Conservation (phyloP, 495 filamentous ascomycete genomes). For the Penicillium robsamsonii region DNA sequence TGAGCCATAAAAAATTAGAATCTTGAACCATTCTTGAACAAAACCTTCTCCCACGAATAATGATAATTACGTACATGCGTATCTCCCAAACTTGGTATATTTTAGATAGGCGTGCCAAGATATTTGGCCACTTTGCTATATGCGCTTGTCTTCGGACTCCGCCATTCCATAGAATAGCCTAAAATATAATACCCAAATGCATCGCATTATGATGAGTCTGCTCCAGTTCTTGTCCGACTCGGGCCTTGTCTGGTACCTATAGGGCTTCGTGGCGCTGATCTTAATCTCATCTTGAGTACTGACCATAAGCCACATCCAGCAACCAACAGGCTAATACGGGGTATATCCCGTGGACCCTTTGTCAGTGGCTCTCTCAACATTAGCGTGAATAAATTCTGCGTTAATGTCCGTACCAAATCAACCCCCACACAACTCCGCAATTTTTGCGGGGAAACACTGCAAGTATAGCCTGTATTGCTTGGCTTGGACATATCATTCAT, state of each 20-base stretch:
- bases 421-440: slow-evolving; percentile 20
- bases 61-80: slow-evolving; percentile 12
- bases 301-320: not conserved
- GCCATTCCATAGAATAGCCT: slow-evolving; percentile 14
- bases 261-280: not conserved
- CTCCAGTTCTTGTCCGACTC: not conserved
- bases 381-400: not conserved
- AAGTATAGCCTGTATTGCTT: slow-evolving; percentile 17
- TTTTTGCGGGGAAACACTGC: slow-evolving; percentile 17
- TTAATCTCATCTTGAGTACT: not conserved
- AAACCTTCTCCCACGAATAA: slow-evolving; percentile 3
- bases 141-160: not conserved
- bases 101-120: not conserved
- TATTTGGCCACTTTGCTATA: not conserved
- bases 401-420: not conserved
- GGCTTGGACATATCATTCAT: not conserved
- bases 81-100: not conserved
- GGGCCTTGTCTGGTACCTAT: not conserved
- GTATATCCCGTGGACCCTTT: not conserved
- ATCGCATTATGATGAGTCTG: slow-evolving; percentile 3
- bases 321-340: not conserved
- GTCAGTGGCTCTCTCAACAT: not conserved
- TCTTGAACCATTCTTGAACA: slow-evolving; percentile 13
- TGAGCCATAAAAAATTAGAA: slow-evolving; percentile 7
- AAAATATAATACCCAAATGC: slow-evolving; percentile 9